phyloP scores from a whole-genome alignment of 441 rosid species.

The Omphalea diandra region DNA sequence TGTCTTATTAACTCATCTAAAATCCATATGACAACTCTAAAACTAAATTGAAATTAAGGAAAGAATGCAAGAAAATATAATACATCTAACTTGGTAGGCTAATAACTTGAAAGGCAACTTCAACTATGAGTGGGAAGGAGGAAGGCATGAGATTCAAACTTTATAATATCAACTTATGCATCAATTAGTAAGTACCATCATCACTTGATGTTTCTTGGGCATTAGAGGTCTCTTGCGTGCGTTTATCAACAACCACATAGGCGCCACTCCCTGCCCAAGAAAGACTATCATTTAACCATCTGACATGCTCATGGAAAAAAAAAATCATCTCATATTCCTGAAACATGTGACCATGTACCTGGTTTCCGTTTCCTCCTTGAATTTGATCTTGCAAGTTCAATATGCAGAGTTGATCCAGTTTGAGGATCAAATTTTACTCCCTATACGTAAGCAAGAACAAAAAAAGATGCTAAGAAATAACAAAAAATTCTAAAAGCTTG shows the following conservation, averaged over 20 bases:
- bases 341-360: conserved; percentile 34
- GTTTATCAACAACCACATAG: conserved; percentile 80
- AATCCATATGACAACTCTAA: conserved; percentile 3
- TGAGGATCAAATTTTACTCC: conserved; percentile 91
- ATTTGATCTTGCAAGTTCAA: conserved; percentile 83
- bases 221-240: conserved; percentile 42
- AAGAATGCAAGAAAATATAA: background rate
- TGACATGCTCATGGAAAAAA: background rate
- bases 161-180: background rate
- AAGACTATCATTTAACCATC: conserved; percentile 13
- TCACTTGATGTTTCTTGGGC: conserved; percentile 54
- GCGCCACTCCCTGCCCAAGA: conserved; percentile 56
- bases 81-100: background rate
- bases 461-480: conserved; percentile 13
- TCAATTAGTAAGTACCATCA: conserved; percentile 46
- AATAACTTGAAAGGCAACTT: background rate
- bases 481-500: conserved; percentile 14
- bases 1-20: background rate
- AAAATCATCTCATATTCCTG: background rate
- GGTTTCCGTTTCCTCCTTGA: conserved; percentile 74
- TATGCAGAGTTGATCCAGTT: conserved; percentile 65
- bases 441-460: conserved; percentile 34
- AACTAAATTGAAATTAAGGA: background rate
- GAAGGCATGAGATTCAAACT: background rate
- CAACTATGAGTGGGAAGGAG: background rate